Evolutionary conservation across 345 rosid species (phyloP), one percentile per base, ranked within the genome.

Genomic region (Salix caprea): DNA sequence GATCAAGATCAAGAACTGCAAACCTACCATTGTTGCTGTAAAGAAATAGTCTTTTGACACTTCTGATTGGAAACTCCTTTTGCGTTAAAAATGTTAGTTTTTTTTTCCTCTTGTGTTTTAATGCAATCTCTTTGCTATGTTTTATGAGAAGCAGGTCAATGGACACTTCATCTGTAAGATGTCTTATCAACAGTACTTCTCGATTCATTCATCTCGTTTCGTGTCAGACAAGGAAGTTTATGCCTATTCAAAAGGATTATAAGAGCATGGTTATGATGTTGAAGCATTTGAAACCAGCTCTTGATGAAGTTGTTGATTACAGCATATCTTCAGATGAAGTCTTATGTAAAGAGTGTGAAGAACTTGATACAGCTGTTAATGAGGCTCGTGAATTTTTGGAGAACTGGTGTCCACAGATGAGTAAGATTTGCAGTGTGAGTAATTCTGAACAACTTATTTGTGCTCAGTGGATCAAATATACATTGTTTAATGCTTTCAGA

Each of bases 161-260:
- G 99, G 97, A 88, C 78, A 78, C 84, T 44, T 72, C 87, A 44
- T 83, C 89, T 34, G 80, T 87, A 37, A 84, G 88, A 76, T 87
- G 94, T 85, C 90, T 93, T 69, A 82, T 90, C 81, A 93, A 95
- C 83, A 95, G 96, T 79, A 87, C 88, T 40, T 90, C 94, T 84
- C 92, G 99, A 72, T 89, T 90, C 82, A 89, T 91, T 79, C 97
- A 87, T 89, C 85, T 92, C 64, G 92, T 90, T 69, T 89, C 91
- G 28, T 95, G 99, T 90, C 94, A 85, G 82, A 88, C 87, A 67
- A 84, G 82, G 80, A 89, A 81, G 76, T 74, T 76, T 67, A 80
- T 64, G 60, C 90, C 89, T 36, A 80, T 92, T 76, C 92, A 85
- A 69, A 86, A 82, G 83, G 88, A 89, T 83, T 89, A 85, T 75